Evolutionary conservation across 306 rosid species (phyloP).

Genomic region (Vigna mungo): DNA sequence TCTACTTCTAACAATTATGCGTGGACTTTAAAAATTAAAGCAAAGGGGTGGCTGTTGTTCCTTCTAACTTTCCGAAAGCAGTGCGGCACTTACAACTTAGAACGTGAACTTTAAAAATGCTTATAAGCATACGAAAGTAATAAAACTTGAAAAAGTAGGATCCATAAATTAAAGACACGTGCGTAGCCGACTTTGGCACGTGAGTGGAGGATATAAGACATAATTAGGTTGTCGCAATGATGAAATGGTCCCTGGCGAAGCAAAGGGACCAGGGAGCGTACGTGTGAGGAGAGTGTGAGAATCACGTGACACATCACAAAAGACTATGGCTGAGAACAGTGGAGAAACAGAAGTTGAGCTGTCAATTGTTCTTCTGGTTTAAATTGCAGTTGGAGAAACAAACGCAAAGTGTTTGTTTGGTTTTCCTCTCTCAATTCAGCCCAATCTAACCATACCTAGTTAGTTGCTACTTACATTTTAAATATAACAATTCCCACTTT

Average conservation of each 20-base stretch:
- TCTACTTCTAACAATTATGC: too few relatives aligned
- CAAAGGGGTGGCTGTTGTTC: constrained; percentile 54
- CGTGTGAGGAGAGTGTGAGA: constrained; percentile 63
- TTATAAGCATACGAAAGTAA: constrained; percentile 35
- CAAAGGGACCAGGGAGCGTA: constrained; percentile 37
- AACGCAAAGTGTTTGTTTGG: constrained; percentile 49
- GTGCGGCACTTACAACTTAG: constrained; percentile 47
- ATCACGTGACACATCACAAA: constrained; percentile 69
- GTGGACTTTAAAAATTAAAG: neutral
- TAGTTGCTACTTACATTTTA: neutral
- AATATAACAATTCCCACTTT: constrained; percentile 44
- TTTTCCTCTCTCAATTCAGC: constrained; percentile 48
- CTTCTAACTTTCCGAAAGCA: constrained; percentile 49
- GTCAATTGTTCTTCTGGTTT: constrained; percentile 64
- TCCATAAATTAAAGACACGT: constrained; percentile 50
- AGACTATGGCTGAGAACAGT: constrained; percentile 5
- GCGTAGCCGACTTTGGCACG: constrained; percentile 70
- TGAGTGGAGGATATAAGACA: constrained; percentile 51
- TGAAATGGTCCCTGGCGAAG: constrained; percentile 41
- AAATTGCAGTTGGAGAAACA: constrained; percentile 60
- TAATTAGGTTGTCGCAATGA: constrained; percentile 47
- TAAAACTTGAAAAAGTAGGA: constrained; percentile 44
- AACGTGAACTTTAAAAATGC: constrained; percentile 54
- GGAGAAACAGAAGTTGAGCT: constrained; percentile 54
- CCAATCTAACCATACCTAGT: constrained; percentile 12